Evolutionary conservation across 2,329 filamentous ascomycete genomes (phyloP).

Genomic region (Aschersonia sp.): DNA sequence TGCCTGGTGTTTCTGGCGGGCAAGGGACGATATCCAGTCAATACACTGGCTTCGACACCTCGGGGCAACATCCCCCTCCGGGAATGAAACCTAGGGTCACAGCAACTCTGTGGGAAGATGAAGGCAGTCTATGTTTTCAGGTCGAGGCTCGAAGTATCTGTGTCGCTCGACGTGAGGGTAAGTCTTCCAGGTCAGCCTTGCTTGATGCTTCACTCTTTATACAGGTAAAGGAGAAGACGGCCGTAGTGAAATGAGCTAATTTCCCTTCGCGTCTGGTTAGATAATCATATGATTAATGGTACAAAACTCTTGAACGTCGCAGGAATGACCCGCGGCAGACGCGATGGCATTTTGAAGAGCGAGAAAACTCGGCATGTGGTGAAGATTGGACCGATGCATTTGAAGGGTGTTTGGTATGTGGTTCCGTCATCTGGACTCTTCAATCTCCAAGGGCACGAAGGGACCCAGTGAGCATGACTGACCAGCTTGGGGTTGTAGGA

Average conservation of each 20-base stretch:
- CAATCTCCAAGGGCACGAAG: no score
- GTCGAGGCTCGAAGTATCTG: conserved; percentile 94
- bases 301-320: conserved; percentile 95
- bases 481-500: conserved; percentile 40
- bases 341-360: conserved; percentile 94
- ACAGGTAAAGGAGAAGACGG: neutral
- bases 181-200: neutral
- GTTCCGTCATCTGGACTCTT: neutral
- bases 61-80: conserved; percentile 82
- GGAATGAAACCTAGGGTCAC: conserved; percentile 96
- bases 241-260: neutral
- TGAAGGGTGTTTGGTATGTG: conserved; percentile 90
- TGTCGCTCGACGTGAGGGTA: conserved; percentile 85
- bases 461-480: no score
- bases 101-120: conserved; percentile 95
- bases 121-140: conserved; percentile 94
- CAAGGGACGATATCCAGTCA: conserved; percentile 36
- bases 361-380: conserved; percentile 95
- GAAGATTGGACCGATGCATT: conserved; percentile 97
- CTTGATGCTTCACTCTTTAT: neutral
- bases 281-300: conserved; percentile 98
- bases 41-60: conserved; percentile 59
- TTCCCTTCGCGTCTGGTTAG: conserved; percentile 25
- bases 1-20: conserved; percentile 41
- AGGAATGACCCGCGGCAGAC: conserved; percentile 89